Conservation (phyloP, 306 rosid genomes). For the Luffa acutangula region DNA sequence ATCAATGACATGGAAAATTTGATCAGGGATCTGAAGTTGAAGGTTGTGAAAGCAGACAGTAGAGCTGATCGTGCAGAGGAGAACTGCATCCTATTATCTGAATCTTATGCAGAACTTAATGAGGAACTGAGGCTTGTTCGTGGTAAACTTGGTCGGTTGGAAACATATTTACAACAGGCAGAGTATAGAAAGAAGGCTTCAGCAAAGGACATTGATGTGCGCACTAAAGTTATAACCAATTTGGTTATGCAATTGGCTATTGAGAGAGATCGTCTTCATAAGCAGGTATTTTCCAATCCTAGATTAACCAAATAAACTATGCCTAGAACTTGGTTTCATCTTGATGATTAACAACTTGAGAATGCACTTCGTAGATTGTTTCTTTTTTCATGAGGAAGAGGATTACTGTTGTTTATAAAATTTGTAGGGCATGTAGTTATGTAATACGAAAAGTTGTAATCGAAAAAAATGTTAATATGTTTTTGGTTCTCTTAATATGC, state of each 20-base stretch:
- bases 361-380: neutral
- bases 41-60: conserved; percentile 60
- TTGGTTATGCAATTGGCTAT: conserved; percentile 62
- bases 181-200: conserved; percentile 59
- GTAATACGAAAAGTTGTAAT: neutral
- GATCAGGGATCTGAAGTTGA: conserved; percentile 63
- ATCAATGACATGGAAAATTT: conserved; percentile 67
- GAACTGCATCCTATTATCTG: conserved; percentile 55
- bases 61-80: conserved; percentile 69
- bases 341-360: neutral
- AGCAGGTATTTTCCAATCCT: conserved; percentile 46
- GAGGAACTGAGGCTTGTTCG: conserved; percentile 59
- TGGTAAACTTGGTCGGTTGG: conserved; percentile 49
- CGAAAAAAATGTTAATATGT: neutral
- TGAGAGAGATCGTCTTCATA: conserved; percentile 87
- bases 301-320: neutral
- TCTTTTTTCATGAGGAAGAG: neutral
- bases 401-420: neutral
- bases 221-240: conserved; percentile 40
- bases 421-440: neutral
- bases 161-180: conserved; percentile 53
- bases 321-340: neutral
- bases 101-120: conserved; percentile 52
- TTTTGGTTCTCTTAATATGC: neutral
- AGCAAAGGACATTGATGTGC: conserved; percentile 52